Conservation (phyloP, 2,329 filamentous ascomycete genomes). For the Fusarium pseudocircinatum region DNA sequence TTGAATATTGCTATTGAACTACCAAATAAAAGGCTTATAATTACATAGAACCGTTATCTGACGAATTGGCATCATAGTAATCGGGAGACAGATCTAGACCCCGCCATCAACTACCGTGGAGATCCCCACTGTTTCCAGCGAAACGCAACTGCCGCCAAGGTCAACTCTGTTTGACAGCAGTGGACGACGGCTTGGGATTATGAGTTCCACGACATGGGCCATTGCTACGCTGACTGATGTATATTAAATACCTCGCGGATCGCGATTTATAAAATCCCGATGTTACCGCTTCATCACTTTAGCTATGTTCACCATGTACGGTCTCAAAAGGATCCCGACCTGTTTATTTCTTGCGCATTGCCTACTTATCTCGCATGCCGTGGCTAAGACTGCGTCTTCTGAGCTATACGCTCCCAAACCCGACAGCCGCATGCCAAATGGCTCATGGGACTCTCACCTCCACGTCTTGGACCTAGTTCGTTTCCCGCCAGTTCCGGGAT, state of each 20-base stretch:
- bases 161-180: background rate
- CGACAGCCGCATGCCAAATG: background rate
- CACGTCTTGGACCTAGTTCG: background rate
- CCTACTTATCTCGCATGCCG: no score
- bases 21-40: accelerated
- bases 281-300: no score
- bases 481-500: background rate
- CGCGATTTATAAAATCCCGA: accelerated
- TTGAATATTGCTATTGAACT: no score
- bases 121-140: no score
- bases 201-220: background rate
- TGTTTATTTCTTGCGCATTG: background rate
- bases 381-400: no score
- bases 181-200: background rate
- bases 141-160: background rate
- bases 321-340: accelerated
- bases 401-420: no score
- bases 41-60: background rate
- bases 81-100: background rate
- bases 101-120: background rate
- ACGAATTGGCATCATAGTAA: accelerated
- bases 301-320: background rate
- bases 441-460: background rate
- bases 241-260: background rate
- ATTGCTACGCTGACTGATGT: background rate